Evolutionary conservation across 1,139 yeast genomes (phyloP), one percentile per base, ranked within the genome.

Genomic region (Geotrichum histeridarum): DNA sequence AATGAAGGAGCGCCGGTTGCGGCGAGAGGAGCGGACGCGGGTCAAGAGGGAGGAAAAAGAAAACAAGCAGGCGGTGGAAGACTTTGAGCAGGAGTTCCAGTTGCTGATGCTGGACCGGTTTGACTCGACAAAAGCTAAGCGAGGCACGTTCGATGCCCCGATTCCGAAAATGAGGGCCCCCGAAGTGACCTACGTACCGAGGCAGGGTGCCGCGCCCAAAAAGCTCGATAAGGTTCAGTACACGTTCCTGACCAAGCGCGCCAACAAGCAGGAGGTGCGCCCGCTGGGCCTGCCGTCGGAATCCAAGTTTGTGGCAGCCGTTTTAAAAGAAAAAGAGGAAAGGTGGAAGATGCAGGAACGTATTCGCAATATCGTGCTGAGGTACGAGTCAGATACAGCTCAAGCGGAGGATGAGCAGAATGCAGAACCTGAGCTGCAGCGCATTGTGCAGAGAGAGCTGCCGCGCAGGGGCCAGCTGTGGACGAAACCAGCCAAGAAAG

Each of bases 61-160:
- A 27, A 63, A 64, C 43, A 54, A 61, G 14, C 59, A 60, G 41
- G 70, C 68, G 4, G 60, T 58, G 50, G 68, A 61, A 31, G 73
- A 70, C 46, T 64, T 70, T 58, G 74, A 70, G 42, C 59, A 63
- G 8, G 73, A 70, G 49, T 70, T 71, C 51, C 64, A 68, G 36
- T 59, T 57, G 52, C 57, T 71, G 52, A 64, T 71, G 69, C 53
- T 64, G 9, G 72, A 68, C 42, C 59, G 73, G 22, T 55, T 63
- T 27, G 66, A 61, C 37, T 51, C 58, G 6, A 42, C 51, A 15
- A 65, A 60, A 18, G 50, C 60, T 48, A 54, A 57, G 51, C 56
- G 59, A 9, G 53, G 59, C 12, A 49, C 60, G 18, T 67, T 70
- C 55, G 73, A 70, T 51, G 69, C 62, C 27, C 69, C 72, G 1